phyloP scores from a whole-genome alignment of 208 protist genomes.

The Trypanosoma lewisi region DNA sequence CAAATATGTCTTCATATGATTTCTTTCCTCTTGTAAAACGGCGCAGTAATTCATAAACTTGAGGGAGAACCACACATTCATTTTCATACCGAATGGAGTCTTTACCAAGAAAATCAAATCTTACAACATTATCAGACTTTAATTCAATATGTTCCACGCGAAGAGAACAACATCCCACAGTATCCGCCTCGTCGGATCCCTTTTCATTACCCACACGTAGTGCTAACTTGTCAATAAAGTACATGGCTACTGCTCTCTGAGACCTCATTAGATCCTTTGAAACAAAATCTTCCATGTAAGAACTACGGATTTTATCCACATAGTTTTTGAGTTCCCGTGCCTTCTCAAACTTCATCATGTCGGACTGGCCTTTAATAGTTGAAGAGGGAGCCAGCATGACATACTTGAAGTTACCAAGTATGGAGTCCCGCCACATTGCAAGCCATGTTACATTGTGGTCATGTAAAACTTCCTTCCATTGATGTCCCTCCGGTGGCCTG shows the following conservation, averaged over 20 bases:
- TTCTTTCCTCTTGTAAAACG: slow-evolving; percentile 87
- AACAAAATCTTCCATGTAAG: slow-evolving; percentile 92
- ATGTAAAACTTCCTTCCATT: slow-evolving; percentile 94
- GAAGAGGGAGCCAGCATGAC: slow-evolving; percentile 95
- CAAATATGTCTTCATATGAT: slow-evolving; percentile 92
- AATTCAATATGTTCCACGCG: slow-evolving; percentile 96
- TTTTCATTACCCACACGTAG: slow-evolving; percentile 99
- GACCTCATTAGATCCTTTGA: slow-evolving; percentile 44
- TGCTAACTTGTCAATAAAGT: slow-evolving; percentile 98
- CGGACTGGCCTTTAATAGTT: slow-evolving; percentile 95
- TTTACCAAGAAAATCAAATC: slow-evolving; percentile 99
- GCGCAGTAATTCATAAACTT: slow-evolving; percentile 92
- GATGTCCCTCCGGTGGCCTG: slow-evolving; percentile 89
- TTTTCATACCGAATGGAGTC: slow-evolving; percentile 97
- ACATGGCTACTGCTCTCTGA: slow-evolving; percentile 97
- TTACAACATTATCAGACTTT: slow-evolving; percentile 59
- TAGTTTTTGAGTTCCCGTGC: slow-evolving; percentile 94
- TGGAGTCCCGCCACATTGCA: slow-evolving; percentile 96
- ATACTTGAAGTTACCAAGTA: slow-evolving; percentile 95
- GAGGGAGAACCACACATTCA: slow-evolving; percentile 85
- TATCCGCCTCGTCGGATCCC: slow-evolving; percentile 96
- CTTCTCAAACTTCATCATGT: slow-evolving; percentile 98
- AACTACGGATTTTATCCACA: slow-evolving; percentile 93
- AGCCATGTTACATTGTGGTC: slow-evolving; percentile 98
- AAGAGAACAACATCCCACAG: slow-evolving; percentile 98